A percentile compares a stretch with the other conserved stretches of the same genome.
Evolutionary conservation across 331 rosid genomes (phyloP).

Genomic region (Telfairia occidentalis): DNA sequence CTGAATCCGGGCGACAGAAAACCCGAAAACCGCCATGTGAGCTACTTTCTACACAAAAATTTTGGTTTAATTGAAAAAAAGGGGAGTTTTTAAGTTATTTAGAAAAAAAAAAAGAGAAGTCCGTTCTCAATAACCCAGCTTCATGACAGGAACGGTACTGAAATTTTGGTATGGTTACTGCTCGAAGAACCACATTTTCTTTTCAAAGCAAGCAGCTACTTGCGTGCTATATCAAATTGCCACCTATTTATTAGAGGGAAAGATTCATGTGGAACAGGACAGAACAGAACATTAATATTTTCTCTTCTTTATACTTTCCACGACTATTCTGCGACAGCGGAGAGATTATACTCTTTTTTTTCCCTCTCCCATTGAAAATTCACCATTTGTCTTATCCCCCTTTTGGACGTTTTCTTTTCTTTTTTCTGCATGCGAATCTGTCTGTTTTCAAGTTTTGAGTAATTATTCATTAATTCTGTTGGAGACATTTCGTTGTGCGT

Average conservation of each 20-base stretch:
- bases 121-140: neutral
- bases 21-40: slow-evolving; percentile 29
- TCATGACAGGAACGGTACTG: neutral
- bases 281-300: neutral
- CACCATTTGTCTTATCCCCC: neutral
- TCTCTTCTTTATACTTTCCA: neutral
- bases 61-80: neutral
- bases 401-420: neutral
- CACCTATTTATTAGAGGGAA: neutral
- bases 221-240: neutral
- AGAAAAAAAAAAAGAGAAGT: neutral
- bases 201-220: neutral
- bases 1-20: slow-evolving; percentile 12
- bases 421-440: neutral
- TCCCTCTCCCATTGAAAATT: neutral
- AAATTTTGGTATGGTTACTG: neutral
- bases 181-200: neutral
- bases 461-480: neutral
- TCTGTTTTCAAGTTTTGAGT: neutral
- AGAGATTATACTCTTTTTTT: neutral
- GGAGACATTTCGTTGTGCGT: neutral
- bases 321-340: neutral
- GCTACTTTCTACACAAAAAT: slow-evolving; percentile 4
- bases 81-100: neutral
- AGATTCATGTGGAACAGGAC: neutral